These are phyloP conservation scores for Paecilomyces dactylethromorphus DNA, from an alignment of 2,329 filamentous ascomycete species.

Conservation along the genomic window DNA sequence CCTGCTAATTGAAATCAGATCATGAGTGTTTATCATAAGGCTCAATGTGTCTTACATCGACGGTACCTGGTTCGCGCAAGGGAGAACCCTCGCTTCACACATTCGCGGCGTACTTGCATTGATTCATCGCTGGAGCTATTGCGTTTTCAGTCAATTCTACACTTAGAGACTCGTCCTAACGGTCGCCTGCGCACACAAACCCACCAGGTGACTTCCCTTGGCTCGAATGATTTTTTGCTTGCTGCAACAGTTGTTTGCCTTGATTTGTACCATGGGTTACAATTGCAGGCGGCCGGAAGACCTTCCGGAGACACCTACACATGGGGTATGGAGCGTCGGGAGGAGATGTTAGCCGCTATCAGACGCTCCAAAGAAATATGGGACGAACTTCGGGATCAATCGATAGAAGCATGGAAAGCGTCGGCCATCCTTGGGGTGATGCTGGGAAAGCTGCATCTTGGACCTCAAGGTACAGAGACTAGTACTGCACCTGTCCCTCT, in stretches of 20 bases:
- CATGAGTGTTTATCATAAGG: constrained; percentile 81
- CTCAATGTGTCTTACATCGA: constrained; percentile 80
- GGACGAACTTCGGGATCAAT: constrained; percentile 68
- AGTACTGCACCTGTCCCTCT: constrained; percentile 11
- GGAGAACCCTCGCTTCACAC: constrained; percentile 72
- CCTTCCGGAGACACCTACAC: constrained; percentile 36
- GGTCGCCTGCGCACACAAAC: constrained; percentile 67
- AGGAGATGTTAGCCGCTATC: constrained; percentile 70
- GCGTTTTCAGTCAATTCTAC: constrained; percentile 66
- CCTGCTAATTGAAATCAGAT: constrained; percentile 35
- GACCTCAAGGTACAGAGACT: constrained; percentile 17
- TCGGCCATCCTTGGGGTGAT: constrained; percentile 75
- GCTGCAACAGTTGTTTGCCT: constrained; percentile 78
- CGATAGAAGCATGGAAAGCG: constrained; percentile 87
- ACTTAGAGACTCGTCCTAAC: constrained; percentile 65
- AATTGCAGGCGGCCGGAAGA: constrained; percentile 25
- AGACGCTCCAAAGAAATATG: constrained; percentile 72
- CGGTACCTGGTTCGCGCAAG: constrained; percentile 76
- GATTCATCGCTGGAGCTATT: constrained; percentile 81
- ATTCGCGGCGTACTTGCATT: constrained; percentile 76
- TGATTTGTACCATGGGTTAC: constrained; percentile 62
- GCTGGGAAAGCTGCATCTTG: constrained; percentile 62
- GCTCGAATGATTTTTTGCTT: constrained; percentile 77
- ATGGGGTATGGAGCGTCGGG: constrained; percentile 46
- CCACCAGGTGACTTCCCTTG: constrained; percentile 73